phyloP scores from a whole-genome alignment of 176 grass and related monocot species.

The Oryza meridionalis region DNA sequence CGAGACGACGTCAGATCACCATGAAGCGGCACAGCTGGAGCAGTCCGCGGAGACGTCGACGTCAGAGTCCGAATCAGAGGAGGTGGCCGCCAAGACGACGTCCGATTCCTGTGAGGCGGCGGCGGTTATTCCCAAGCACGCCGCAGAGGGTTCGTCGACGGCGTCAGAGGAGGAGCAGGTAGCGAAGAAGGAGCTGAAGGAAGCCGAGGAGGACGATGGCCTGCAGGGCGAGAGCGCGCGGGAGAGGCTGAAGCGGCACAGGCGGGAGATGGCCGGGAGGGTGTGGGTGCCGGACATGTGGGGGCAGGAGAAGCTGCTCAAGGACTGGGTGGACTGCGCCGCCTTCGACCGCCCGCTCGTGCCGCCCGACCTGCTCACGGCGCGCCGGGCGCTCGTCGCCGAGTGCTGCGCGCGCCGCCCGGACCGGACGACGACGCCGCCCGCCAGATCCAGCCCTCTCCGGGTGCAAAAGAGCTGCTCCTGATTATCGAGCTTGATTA shows the following conservation, averaged over 20 bases:
- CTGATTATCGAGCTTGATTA: conserved; percentile 8
- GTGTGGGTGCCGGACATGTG: conserved; percentile 73
- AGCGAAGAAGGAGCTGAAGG: neutral
- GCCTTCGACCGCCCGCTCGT: conserved; percentile 61
- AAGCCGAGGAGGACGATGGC: neutral
- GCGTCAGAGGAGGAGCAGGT: neutral
- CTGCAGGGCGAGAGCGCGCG: conserved; percentile 29
- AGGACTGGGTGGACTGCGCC: conserved; percentile 64
- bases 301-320: conserved; percentile 71
- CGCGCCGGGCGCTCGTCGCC: conserved; percentile 56
- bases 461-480: conserved; percentile 48
- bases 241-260: conserved; percentile 65
- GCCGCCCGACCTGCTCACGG: conserved; percentile 48
- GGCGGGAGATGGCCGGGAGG: conserved; percentile 62
- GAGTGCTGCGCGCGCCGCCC: conserved; percentile 49
- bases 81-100: conserved; percentile 10
- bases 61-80: neutral
- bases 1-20: neutral
- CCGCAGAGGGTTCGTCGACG: neutral
- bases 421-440: neutral
- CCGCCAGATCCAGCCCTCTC: conserved; percentile 34
- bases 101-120: neutral
- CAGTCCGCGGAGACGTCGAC: neutral
- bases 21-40: neutral
- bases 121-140: neutral